Evolutionary conservation across 2,329 filamentous ascomycete species (phyloP), one percentile per base, ranked within the genome.

Genomic region (Fusarium proliferatum): DNA sequence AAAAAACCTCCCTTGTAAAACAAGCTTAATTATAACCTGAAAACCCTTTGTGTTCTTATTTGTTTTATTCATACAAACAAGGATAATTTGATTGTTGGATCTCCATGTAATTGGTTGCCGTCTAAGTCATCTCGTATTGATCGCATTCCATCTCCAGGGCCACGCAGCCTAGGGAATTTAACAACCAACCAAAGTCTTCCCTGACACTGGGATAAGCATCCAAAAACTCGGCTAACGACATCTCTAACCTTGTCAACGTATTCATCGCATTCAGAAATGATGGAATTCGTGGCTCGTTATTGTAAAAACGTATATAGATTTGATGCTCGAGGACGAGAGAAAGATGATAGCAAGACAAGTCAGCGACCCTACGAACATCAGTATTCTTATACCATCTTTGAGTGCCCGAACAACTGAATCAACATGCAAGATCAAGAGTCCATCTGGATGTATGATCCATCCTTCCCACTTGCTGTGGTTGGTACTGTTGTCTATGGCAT

Each of bases 361-460:
- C 45, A n/a, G 38, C 6, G 16, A 17, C 13, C 13, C 13, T 15
- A 48, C n/a, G 33, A 17, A 36, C 12, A 26, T 28, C 23, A 8
- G 13, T 6, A 45, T 45, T 43, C 19, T 28, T 43, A 19, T 58
- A 30, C 26, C 16, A n/a, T 52, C 28, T 12, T 45, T 13, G n/a
- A 23, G 41, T 26, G 19, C 26, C 51, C 26, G 19, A 51, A 34
- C 3, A 17, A 52, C 41, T 12, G 26, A 38, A 46, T 30, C n/a
- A 51, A 59, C 21, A 82, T 81, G 78, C 66, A 73, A 45, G 70
- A 77, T 23, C 66, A 74, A 26, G 64, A 74, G 19, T 74, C 58
- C 55, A 80, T 86, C 26, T 87, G 84, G 81, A 81, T 83, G 67
- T 87, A 86, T 72, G 74, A 79, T 23, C 83, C 85, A n/a, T 85